These are phyloP conservation scores for Brassica hybrid DNA, from an alignment of 441 rosid species.

Conservation along the genomic window DNA sequence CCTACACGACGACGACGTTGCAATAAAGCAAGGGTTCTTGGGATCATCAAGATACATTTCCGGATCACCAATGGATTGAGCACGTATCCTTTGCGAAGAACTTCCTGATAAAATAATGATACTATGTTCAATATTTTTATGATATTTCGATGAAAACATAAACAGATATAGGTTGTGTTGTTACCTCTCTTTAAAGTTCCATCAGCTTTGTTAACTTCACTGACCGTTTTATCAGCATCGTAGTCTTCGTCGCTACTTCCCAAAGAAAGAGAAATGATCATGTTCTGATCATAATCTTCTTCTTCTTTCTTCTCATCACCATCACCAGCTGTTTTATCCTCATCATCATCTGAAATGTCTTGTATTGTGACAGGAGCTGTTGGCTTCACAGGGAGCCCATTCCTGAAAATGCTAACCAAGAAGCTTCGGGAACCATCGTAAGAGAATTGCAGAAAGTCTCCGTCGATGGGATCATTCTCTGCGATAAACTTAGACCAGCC, in stretches of 20 bases:
- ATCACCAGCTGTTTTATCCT: background rate
- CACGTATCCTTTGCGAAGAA: background rate
- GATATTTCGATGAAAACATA: background rate
- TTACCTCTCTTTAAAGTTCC: constrained; percentile 22
- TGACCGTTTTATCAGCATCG: background rate
- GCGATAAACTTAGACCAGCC: constrained; percentile 34
- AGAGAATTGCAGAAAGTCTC: constrained; percentile 25
- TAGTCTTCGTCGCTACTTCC: constrained; percentile 33
- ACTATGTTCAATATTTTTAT: background rate
- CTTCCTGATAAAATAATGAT: background rate
- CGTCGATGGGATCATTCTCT: constrained; percentile 8
- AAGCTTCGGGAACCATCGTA: constrained; percentile 33
- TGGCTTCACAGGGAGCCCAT: constrained; percentile 8
- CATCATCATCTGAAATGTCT: constrained; percentile 37
- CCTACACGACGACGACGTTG: constrained; percentile 14
- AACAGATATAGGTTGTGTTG: background rate
- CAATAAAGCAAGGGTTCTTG: constrained; percentile 27
- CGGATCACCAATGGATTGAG: background rate
- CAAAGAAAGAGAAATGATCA: constrained; percentile 32
- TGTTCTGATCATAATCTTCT: constrained; percentile 13
- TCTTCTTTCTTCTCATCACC: constrained; percentile 10
- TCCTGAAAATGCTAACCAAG: constrained; percentile 17
- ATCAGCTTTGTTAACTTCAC: constrained; percentile 23
- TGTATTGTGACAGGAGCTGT: background rate
- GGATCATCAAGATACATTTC: constrained; percentile 23